A percentile compares a stretch with the other conserved stretches of the same genome.
Evolutionary conservation across 306 rosid genomes (phyloP).

Genomic region (Lithocarpus polystachyus): DNA sequence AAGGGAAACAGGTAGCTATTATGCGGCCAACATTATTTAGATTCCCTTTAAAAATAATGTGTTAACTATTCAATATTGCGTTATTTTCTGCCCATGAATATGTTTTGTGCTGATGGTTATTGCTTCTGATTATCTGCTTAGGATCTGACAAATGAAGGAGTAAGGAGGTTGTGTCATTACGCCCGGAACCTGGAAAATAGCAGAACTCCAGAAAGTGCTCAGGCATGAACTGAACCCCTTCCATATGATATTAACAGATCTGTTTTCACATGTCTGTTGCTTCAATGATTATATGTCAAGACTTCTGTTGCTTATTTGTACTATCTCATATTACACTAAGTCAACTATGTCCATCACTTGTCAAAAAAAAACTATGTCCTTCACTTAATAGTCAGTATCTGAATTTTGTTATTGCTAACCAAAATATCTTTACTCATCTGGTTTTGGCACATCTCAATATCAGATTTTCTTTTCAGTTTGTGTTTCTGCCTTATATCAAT

Average conservation of each 20-base stretch:
- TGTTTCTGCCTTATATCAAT: not conserved
- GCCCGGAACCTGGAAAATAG: slow-evolving; percentile 46
- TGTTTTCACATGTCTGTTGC: too few species aligned
- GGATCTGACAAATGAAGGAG: slow-evolving; percentile 56
- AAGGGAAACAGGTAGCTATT: slow-evolving; percentile 73
- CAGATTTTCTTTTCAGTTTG: not conserved
- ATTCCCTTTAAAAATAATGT: slow-evolving; percentile 1
- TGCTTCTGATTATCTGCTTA: slow-evolving; percentile 31
- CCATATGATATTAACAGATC: not conserved
- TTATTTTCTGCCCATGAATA: not conserved
- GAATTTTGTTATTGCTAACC: not conserved
- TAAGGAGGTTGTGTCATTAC: slow-evolving; percentile 45
- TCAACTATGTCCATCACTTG: not conserved
- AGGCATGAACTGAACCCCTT: slow-evolving; percentile 45
- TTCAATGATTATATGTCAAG: not conserved
- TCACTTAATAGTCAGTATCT: not conserved
- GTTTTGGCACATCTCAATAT: slow-evolving; percentile 6
- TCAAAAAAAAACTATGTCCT: not conserved
- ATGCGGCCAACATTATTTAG: not conserved
- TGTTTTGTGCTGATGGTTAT: slow-evolving; percentile 18
- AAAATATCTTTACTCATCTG: slow-evolving; percentile 2
- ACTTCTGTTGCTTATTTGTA: not conserved
- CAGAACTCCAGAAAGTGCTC: slow-evolving; percentile 38
- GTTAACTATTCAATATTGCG: not conserved
- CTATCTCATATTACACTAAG: not conserved